Evolutionary conservation across 2,329 filamentous ascomycete genomes (phyloP).

Genomic region (Pseudogymnoascus sp.): DNA sequence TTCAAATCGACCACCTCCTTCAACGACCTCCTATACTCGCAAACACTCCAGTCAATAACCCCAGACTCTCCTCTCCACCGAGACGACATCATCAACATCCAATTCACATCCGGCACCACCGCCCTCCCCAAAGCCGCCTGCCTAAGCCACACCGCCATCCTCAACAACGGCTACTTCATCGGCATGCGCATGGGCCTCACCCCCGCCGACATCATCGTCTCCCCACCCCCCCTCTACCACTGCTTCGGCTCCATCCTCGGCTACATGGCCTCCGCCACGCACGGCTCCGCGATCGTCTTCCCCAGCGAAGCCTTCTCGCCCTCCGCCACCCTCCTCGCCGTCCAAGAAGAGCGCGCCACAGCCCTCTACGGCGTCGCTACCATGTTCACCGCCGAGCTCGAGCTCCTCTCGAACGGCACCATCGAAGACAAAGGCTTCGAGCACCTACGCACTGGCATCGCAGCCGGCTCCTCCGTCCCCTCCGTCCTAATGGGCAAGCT

Average conservation of each 20-base stretch:
- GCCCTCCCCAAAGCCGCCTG: slow-evolving; percentile 85
- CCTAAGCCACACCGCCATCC: slow-evolving; percentile 72
- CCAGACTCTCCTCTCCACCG: slow-evolving; percentile 43
- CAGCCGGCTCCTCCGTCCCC: slow-evolving; percentile 78
- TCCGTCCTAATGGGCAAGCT: slow-evolving; percentile 70
- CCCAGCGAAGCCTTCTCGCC: slow-evolving; percentile 83
- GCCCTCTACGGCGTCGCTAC: slow-evolving; percentile 83
- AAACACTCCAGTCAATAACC: slow-evolving; percentile 29
- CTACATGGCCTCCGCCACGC: slow-evolving; percentile 90
- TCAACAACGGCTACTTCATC: slow-evolving; percentile 87
- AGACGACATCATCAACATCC: slow-evolving; percentile 80
- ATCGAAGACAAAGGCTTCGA: slow-evolving; percentile 45
- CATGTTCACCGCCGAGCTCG: slow-evolving; percentile 87
- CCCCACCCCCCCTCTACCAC: slow-evolving; percentile 77
- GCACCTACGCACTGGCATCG: slow-evolving; percentile 78
- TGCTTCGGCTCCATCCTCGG: slow-evolving; percentile 89
- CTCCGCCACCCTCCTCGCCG: slow-evolving; percentile 49
- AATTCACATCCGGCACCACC: slow-evolving; percentile 96
- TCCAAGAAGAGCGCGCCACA: slow-evolving; percentile 42
- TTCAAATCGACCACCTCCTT: slow-evolving; percentile 31
- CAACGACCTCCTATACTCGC: slow-evolving; percentile 28
- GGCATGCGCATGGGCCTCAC: slow-evolving; percentile 76
- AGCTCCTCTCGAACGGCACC: slow-evolving; percentile 53
- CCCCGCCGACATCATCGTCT: slow-evolving; percentile 66
- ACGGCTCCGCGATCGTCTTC: slow-evolving; percentile 71